Evolutionary conservation across 2,329 filamentous ascomycete genomes (phyloP).

Genomic region (Aspergillus sojae): DNA sequence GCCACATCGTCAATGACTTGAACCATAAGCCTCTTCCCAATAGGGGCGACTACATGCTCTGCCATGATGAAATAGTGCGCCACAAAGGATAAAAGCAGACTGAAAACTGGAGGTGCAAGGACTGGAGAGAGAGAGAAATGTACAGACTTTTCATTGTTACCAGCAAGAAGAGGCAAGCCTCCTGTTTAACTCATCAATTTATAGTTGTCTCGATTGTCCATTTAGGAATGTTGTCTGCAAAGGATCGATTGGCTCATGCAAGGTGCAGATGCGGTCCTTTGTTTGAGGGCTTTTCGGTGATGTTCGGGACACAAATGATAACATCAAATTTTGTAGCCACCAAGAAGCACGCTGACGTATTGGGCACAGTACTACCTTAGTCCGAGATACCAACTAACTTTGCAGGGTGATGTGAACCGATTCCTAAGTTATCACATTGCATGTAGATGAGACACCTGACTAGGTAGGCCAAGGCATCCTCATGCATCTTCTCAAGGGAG

Average conservation of each 20-base stretch:
- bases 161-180: background rate
- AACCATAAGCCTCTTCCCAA: constrained; percentile 15
- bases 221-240: background rate
- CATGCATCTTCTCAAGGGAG: background rate
- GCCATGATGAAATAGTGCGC: background rate
- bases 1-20: constrained; percentile 14
- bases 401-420: background rate
- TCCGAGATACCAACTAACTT: background rate
- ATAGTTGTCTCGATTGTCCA: background rate
- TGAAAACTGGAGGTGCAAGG: background rate
- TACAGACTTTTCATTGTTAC: background rate
- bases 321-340: background rate
- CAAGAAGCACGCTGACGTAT: background rate
- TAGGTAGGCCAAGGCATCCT: background rate
- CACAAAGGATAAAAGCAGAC: background rate
- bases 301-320: background rate
- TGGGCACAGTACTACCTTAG: background rate
- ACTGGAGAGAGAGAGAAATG: background rate
- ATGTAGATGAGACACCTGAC: background rate
- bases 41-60: background rate
- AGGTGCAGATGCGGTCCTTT: background rate
- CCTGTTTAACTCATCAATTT: background rate
- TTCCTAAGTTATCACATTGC: background rate
- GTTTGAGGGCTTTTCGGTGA: background rate
- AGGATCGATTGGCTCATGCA: background rate